These are phyloP conservation scores for Tulasnella sp. DNA, from an alignment of 768 basidiomycete species.

Conservation along the genomic window DNA sequence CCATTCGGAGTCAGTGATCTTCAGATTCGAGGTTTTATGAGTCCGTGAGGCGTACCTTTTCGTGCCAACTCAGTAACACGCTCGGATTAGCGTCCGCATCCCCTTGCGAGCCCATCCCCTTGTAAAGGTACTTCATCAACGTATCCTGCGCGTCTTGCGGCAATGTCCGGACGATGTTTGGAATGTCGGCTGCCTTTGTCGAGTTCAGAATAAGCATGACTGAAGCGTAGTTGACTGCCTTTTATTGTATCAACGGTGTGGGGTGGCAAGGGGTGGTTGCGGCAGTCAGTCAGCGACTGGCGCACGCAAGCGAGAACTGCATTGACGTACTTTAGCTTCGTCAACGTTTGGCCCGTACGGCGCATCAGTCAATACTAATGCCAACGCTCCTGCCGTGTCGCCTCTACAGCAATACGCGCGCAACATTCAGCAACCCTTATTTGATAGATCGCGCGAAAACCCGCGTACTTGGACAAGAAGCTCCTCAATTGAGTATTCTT, in stretches of 20 bases:
- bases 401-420: constrained; percentile 48
- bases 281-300: background rate
- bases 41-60: constrained; percentile 64
- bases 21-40: too few relatives aligned
- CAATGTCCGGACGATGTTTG: constrained; percentile 65
- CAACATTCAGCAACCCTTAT: background rate
- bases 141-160: constrained; percentile 77
- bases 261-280: background rate
- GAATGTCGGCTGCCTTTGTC: constrained; percentile 85
- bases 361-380: constrained; percentile 64
- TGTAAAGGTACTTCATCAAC: constrained; percentile 97
- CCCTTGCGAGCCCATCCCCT: constrained; percentile 76
- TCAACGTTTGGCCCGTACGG: constrained; percentile 88
- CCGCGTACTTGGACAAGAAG: constrained; percentile 69
- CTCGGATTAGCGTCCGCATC: constrained; percentile 62
- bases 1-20: background rate
- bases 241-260: constrained; percentile 15
- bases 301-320: background rate
- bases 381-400: constrained; percentile 71
- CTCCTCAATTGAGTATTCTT: constrained; percentile 68
- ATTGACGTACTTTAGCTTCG: constrained; percentile 73
- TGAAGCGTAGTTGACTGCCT: constrained; percentile 76
- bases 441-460: background rate
- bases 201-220: constrained; percentile 89
- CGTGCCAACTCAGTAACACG: constrained; percentile 85